Evolutionary conservation across 2,329 filamentous ascomycete species (phyloP).

Genomic region (Mollisiaceae sp.): DNA sequence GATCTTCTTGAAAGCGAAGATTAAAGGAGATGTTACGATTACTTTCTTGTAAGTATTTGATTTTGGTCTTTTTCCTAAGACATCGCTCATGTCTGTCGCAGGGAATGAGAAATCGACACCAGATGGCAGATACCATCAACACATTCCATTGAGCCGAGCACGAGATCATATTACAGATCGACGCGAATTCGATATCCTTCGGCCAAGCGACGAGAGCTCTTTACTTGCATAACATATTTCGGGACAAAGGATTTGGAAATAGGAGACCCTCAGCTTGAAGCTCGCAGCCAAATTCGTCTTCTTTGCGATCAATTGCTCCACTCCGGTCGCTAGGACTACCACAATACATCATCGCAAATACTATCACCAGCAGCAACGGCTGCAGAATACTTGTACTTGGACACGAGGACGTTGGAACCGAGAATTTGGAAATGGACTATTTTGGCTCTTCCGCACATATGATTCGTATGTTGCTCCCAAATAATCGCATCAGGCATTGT

Average conservation of each 20-base stretch:
- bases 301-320: too few species aligned
- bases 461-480: not conserved
- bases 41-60: constrained; percentile 37
- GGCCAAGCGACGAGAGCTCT: not conserved
- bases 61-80: too few species aligned
- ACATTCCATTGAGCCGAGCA: not conserved
- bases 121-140: not conserved
- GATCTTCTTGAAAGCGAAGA: constrained; percentile 79
- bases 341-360: not conserved
- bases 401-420: not conserved
- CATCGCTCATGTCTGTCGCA: not conserved
- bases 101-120: not conserved
- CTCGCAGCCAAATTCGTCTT: too few species aligned
- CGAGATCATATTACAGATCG: not conserved
- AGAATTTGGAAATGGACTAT: not conserved
- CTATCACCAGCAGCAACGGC: not conserved
- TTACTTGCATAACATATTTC: too few species aligned
- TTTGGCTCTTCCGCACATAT: not conserved
- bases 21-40: constrained; percentile 81
- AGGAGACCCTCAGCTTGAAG: too few species aligned
- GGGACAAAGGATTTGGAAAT: too few species aligned
- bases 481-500: too few species aligned
- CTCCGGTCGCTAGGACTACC: too few species aligned
- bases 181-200: not conserved
- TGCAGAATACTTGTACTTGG: not conserved